A percentile compares a stretch with the other conserved stretches of the same genome.
Evolutionary conservation across 441 rosid genomes (phyloP).

Genomic region (Corymbia citriodora): DNA sequence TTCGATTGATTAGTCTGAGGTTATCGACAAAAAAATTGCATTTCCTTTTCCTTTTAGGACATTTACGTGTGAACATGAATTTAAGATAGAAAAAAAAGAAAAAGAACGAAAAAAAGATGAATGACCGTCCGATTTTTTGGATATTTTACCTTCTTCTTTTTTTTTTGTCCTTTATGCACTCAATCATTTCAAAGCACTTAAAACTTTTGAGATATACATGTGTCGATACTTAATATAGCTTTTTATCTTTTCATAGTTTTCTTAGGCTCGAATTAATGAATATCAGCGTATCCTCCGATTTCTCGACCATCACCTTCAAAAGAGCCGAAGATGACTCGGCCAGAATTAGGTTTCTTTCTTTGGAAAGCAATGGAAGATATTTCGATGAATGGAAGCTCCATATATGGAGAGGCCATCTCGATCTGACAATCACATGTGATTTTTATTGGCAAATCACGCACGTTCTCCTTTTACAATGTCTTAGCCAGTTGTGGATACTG

Average conservation of each 20-base stretch:
- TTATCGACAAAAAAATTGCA: too few relatives aligned
- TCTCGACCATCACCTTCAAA: rapidly evolving
- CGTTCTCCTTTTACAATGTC: background rate
- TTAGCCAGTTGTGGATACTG: background rate
- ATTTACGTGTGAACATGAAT: background rate
- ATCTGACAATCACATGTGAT: background rate
- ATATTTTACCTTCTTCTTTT: too few relatives aligned
- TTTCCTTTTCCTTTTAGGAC: background rate
- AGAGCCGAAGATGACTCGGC: background rate
- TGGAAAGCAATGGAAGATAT: too few relatives aligned
- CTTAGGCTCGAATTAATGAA: background rate
- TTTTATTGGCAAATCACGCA: background rate
- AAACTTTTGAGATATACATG: too few relatives aligned
- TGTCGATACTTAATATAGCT: background rate
- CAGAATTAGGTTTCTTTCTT: background rate
- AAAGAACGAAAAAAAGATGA: background rate
- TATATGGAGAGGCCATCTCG: background rate
- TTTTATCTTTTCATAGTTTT: background rate
- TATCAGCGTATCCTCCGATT: background rate
- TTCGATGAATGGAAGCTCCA: background rate
- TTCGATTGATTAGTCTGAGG: too few relatives aligned
- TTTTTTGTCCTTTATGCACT: too few relatives aligned
- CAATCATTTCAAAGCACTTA: too few relatives aligned
- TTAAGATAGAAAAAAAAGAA: background rate
- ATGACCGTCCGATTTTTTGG: background rate